These are phyloP conservation scores for Cladosporium sp. DNA, from an alignment of 2,329 filamentous ascomycete genomes.

Conservation along the genomic window DNA sequence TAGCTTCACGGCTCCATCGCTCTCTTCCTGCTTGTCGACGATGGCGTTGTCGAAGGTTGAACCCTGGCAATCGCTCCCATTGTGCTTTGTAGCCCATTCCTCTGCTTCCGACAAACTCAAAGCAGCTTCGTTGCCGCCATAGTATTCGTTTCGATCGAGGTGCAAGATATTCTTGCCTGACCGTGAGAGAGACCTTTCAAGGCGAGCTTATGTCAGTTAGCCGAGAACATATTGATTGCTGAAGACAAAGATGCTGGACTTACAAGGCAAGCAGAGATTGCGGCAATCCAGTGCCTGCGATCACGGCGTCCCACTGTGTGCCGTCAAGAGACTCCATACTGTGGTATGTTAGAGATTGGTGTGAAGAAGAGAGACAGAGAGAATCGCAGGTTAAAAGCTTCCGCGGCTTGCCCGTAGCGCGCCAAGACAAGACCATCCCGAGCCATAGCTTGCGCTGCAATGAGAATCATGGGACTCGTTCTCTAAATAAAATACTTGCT, in stretches of 20 bases:
- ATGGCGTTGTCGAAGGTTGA: slow-evolving; percentile 29
- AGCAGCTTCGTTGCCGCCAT: slow-evolving; percentile 81
- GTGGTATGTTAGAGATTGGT: not conserved
- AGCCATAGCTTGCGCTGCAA: not conserved
- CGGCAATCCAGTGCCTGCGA: slow-evolving; percentile 49
- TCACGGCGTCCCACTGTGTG: slow-evolving; percentile 50
- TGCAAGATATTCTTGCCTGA: slow-evolving; percentile 90
- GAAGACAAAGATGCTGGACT: slow-evolving; percentile 24
- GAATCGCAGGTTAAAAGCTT: not conserved
- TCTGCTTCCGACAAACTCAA: slow-evolving; percentile 79
- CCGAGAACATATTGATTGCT: slow-evolving; percentile 19
- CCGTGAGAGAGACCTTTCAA: slow-evolving; percentile 78
- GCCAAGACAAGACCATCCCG: not conserved
- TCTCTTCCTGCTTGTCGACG: slow-evolving; percentile 27
- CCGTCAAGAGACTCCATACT: slow-evolving; percentile 48
- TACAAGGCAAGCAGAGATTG: slow-evolving; percentile 54
- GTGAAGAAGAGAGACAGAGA: slow-evolving; percentile 11
- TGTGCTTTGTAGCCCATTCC: slow-evolving; percentile 58
- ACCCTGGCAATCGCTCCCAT: not conserved
- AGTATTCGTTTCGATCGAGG: slow-evolving; percentile 81
- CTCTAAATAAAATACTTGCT: too few species aligned
- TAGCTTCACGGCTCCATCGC: slow-evolving; percentile 41
- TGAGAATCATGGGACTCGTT: too few species aligned
- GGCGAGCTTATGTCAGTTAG: slow-evolving; percentile 66
- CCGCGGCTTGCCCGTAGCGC: not conserved